These are phyloP conservation scores for Metschnikowia anglica DNA, from an alignment of 805 yeast genomes.

Conservation along the genomic window DNA sequence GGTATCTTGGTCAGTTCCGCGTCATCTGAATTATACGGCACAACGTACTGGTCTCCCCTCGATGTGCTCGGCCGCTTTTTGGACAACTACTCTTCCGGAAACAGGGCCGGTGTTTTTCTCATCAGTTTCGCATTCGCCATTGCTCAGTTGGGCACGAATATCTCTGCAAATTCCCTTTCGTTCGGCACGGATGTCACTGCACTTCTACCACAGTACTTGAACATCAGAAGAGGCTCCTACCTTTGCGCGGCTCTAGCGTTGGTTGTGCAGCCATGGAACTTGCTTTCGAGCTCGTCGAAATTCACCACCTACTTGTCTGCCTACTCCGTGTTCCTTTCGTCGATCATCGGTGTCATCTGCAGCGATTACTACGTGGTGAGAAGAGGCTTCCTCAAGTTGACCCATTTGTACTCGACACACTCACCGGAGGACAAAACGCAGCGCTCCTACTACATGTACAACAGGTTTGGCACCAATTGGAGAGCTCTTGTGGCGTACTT, in stretches of 20 bases:
- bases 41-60: slow-evolving; percentile 79
- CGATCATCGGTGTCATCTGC: slow-evolving; percentile 76
- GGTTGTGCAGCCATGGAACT: slow-evolving; percentile 81
- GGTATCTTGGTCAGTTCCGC: slow-evolving; percentile 86
- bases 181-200: slow-evolving; percentile 76
- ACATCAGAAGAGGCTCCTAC: slow-evolving; percentile 78
- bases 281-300: slow-evolving; percentile 59
- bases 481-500: slow-evolving; percentile 79
- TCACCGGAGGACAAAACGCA: slow-evolving; percentile 34
- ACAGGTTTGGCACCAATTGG: slow-evolving; percentile 71
- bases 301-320: slow-evolving; percentile 81
- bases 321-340: slow-evolving; percentile 76
- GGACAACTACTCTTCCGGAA: slow-evolving; percentile 48
- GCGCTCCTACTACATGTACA: slow-evolving; percentile 55
- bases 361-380: slow-evolving; percentile 66
- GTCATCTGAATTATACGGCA: slow-evolving; percentile 63
- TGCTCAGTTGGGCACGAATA: slow-evolving; percentile 77
- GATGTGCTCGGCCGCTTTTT: slow-evolving; percentile 70
- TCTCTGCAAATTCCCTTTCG: slow-evolving; percentile 68
- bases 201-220: slow-evolving; percentile 58
- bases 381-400: slow-evolving; percentile 64
- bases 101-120: slow-evolving; percentile 78
- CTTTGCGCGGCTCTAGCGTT: slow-evolving; percentile 71
- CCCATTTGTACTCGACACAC: slow-evolving; percentile 58
- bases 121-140: slow-evolving; percentile 68